phyloP scores from a whole-genome alignment of 805 yeast genomes.

The Kazachstania africana region DNA sequence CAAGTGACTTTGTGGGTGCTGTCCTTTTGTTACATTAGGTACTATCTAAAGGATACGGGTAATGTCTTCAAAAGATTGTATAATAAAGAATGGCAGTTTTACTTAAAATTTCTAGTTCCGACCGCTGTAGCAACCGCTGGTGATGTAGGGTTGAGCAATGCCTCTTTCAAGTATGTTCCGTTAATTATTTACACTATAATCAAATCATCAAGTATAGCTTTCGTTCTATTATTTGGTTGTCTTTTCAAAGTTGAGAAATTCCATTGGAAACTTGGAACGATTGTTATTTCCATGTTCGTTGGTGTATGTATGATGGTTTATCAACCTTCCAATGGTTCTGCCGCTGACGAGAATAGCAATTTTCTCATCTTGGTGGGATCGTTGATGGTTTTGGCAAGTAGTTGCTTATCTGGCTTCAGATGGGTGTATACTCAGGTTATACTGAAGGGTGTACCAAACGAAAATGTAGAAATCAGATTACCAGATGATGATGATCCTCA shows the following conservation, averaged over 20 bases:
- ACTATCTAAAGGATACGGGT: conserved; percentile 5
- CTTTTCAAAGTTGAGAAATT: conserved; percentile 67
- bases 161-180: conserved; percentile 67
- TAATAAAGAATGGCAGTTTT: conserved; percentile 25
- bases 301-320: conserved; percentile 87
- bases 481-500: background rate
- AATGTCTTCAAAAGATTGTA: background rate
- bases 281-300: conserved; percentile 65
- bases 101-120: conserved; percentile 53
- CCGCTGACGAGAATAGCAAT: conserved; percentile 10
- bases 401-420: conserved; percentile 77
- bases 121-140: conserved; percentile 84
- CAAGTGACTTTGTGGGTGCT: conserved; percentile 58
- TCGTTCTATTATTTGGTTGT: conserved; percentile 82
- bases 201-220: conserved; percentile 77
- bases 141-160: conserved; percentile 88
- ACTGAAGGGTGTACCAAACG: conserved; percentile 44
- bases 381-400: conserved; percentile 59
- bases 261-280: conserved; percentile 51
- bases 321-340: conserved; percentile 26
- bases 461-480: background rate
- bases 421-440: conserved; percentile 92
- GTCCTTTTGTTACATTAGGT: conserved; percentile 28
- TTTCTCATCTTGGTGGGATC: conserved; percentile 41
- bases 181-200: conserved; percentile 85